Conservation (phyloP, 2,329 filamentous ascomycete species). For the Monilinia laxa region DNA sequence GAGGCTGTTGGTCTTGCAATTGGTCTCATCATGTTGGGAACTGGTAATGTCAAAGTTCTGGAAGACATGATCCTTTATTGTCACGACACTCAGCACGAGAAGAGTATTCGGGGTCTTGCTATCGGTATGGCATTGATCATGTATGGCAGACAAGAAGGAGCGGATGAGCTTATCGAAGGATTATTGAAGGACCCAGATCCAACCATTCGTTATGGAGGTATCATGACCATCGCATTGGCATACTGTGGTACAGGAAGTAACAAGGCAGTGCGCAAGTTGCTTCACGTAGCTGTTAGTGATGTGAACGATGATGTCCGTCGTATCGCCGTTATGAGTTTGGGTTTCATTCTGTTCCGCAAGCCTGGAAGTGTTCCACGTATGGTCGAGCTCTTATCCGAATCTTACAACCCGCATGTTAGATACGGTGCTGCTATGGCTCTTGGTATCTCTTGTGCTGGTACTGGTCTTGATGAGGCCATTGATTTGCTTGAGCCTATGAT, state of each 20-base stretch:
- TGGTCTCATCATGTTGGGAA: slow-evolving; percentile 97
- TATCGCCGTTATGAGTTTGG: slow-evolving; percentile 94
- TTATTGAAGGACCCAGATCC: slow-evolving; percentile 92
- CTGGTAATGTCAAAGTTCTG: slow-evolving; percentile 89
- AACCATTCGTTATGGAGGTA: slow-evolving; percentile 91
- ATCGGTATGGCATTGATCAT: slow-evolving; percentile 98
- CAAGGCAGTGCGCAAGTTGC: slow-evolving; percentile 92
- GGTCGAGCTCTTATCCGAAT: slow-evolving; percentile 97
- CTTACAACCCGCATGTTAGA: slow-evolving; percentile 96
- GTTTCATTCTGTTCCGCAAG: slow-evolving; percentile 98
- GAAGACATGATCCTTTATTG: slow-evolving; percentile 98
- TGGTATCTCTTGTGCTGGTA: slow-evolving; percentile 96
- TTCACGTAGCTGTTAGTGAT: slow-evolving; percentile 95
- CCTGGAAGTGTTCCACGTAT: slow-evolving; percentile 95
- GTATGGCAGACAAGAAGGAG: slow-evolving; percentile 92
- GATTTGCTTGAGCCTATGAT: slow-evolving; percentile 98
- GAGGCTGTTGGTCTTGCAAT: slow-evolving; percentile 95
- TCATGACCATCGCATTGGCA: slow-evolving; percentile 96
- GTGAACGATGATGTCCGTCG: slow-evolving; percentile 96
- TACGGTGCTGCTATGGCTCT: slow-evolving; percentile 98
- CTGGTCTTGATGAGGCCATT: slow-evolving; percentile 91
- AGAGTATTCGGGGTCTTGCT: slow-evolving; percentile 93
- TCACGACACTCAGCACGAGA: slow-evolving; percentile 97
- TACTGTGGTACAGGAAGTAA: slow-evolving; percentile 98
- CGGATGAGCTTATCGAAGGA: slow-evolving; percentile 91